phyloP scores from a whole-genome alignment of 2,329 filamentous ascomycete species.

The Cercospora zeina region DNA sequence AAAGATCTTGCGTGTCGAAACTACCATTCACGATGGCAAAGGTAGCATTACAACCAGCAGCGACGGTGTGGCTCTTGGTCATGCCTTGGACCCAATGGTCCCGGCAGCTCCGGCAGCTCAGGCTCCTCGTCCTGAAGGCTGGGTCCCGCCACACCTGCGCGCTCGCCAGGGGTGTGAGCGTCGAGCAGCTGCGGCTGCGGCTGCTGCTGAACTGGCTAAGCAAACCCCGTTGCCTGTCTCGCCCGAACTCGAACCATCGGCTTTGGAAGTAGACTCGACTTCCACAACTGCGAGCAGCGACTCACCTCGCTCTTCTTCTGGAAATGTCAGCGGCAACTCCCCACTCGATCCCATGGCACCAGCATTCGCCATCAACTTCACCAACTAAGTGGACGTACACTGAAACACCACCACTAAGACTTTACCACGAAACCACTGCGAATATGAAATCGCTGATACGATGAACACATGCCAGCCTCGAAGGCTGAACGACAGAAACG shows the following conservation, averaged over 20 bases:
- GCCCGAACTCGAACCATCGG: background rate
- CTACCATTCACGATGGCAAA: slow-evolving; percentile 5
- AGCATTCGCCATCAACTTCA: background rate
- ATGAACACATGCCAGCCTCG: background rate
- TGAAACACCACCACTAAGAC: background rate
- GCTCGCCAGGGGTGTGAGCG: slow-evolving; percentile 6
- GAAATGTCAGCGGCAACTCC: background rate
- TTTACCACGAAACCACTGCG: background rate
- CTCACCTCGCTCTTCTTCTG: background rate
- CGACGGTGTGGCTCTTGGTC: background rate
- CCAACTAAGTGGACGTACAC: background rate
- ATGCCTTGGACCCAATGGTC: background rate
- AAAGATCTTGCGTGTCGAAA: slow-evolving; percentile 4
- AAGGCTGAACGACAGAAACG: background rate
- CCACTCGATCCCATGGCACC: background rate
- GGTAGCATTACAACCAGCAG: slow-evolving; percentile 10
- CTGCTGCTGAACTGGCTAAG: background rate
- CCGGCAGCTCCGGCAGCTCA: slow-evolving; percentile 2
- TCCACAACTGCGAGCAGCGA: background rate
- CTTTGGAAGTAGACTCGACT: background rate
- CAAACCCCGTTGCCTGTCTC: background rate
- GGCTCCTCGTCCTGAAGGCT: background rate
- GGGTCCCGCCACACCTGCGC: slow-evolving; percentile 18
- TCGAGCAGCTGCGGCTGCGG: slow-evolving; percentile 5
- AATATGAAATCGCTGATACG: background rate